Evolutionary conservation across 257 asterid genomes (phyloP).

Genomic region (Solanum bulbocastanum): DNA sequence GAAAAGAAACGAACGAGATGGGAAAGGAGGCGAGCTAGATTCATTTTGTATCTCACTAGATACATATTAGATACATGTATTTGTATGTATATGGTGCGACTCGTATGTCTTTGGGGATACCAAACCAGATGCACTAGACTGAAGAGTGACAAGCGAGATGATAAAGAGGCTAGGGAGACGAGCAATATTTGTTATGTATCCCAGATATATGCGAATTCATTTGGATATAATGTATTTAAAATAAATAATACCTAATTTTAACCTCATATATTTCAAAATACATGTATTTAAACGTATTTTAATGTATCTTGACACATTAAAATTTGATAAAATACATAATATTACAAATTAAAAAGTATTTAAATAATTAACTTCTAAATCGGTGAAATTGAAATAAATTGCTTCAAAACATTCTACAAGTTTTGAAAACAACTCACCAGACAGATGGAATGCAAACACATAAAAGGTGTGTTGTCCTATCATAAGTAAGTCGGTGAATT

Average conservation of each 20-base stretch:
- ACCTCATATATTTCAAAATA: too few species aligned
- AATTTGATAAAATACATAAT: too few species aligned
- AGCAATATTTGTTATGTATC: not conserved
- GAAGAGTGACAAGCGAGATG: not conserved
- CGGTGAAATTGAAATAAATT: too few species aligned
- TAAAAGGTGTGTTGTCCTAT: not conserved
- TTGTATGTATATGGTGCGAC: not conserved
- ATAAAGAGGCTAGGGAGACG: not conserved
- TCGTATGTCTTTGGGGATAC: not conserved
- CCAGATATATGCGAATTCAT: not conserved
- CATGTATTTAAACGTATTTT: too few species aligned
- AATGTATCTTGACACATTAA: too few species aligned
- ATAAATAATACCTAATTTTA: not conserved
- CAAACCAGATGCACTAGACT: not conserved
- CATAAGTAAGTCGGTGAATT: not conserved
- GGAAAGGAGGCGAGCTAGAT: not conserved
- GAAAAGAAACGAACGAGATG: not conserved
- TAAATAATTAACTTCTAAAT: not conserved
- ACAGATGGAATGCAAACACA: not conserved
- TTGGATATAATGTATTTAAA: too few species aligned
- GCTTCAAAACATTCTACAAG: not conserved
- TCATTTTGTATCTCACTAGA: not conserved
- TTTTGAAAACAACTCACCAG: not conserved
- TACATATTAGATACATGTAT: not conserved
- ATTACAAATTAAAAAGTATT: too few species aligned